Percentiles rank a stretch among this genome's conserved stretches.
These are phyloP conservation scores for Suillus fuscotomentosus DNA, from an alignment of 768 basidiomycete species.

Conservation along the genomic window DNA sequence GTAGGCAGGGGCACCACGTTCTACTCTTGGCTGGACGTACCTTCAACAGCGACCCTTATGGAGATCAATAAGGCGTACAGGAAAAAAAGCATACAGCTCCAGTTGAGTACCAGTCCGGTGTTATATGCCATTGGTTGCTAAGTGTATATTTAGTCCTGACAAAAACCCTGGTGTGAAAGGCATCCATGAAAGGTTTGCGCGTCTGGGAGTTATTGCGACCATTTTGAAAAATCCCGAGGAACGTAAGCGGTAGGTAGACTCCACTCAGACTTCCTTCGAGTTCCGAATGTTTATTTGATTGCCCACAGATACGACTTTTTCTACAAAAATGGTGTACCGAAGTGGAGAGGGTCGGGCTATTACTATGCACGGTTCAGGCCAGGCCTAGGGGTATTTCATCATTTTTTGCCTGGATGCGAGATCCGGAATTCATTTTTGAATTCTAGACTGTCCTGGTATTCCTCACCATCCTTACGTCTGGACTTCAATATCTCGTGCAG, in stretches of 20 bases:
- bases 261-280: not conserved
- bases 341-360: constrained; percentile 95
- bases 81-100: constrained; percentile 84
- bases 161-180: constrained; percentile 88
- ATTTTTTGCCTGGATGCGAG: constrained; percentile 3
- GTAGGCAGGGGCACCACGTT: constrained; percentile 88
- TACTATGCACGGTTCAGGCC: constrained; percentile 96
- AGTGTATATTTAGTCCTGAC: constrained; percentile 65
- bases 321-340: constrained; percentile 96
- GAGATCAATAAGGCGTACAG: constrained; percentile 91
- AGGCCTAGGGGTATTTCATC: constrained; percentile 66
- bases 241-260: constrained; percentile 63
- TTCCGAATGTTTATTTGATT: constrained; percentile 4
- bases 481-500: constrained; percentile 80
- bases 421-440: constrained; percentile 8
- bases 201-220: constrained; percentile 80
- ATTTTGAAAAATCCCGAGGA: constrained; percentile 78
- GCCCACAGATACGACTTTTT: constrained; percentile 82
- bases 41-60: constrained; percentile 64
- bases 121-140: constrained; percentile 6
- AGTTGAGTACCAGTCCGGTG: constrained; percentile 47
- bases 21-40: constrained; percentile 89
- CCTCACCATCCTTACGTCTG: constrained; percentile 73
- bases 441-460: constrained; percentile 72
- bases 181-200: constrained; percentile 87